Base-by-base conservation (phyloP, 331 rosid species). In the Quercus tomentella region DNA sequence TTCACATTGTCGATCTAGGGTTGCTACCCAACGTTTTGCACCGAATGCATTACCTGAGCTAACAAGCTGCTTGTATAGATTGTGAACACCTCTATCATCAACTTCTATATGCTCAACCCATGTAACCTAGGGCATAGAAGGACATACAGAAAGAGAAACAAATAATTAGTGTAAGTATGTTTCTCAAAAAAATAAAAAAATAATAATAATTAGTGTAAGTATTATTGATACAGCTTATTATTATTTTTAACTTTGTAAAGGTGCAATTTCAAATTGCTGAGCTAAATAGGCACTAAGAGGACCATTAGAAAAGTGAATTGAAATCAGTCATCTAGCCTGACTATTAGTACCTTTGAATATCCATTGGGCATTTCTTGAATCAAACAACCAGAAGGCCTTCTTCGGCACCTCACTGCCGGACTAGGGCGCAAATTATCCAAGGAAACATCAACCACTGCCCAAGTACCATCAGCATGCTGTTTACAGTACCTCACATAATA, bases 351-450 rank as follows among this genome's bases (percentile, higher is more conserved):
- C 99, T 88, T 93, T 2, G 99, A 93, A 72, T 93, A 91, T 23
- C 99, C 99, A 81, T 96, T 96, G 12, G 99, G 98, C 99, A 96
- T 86, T 81, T 96, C 99, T 81, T 96, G 98, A 81, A 96, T 92
- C 55, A 96, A 87, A 78, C 99, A 96, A 56, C 99, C 99, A 3
- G 99, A 93, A 55, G 99, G 98, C 82, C 93, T 89, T 90, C 98
- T 89, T 81, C 93, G 86, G 52, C 93, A 89, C 81, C 91, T 84
- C 1, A 84, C 82, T 1, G 87, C 79, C 23, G 97, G 90, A 51
- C 84, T 80, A 11, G 94, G 96, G 33, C 97, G 91, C 68, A 93
- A 72, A 73, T 88, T 89, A 70, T 96, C 99, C 81, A 96, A 81
- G 10, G 99, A 96, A 26, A 92, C 97, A 69, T 96, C 99, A 43